Evolutionary conservation across 148 eudicot species (phyloP), one percentile per base, ranked within the genome.

Genomic region (Polygonum maritimum): DNA sequence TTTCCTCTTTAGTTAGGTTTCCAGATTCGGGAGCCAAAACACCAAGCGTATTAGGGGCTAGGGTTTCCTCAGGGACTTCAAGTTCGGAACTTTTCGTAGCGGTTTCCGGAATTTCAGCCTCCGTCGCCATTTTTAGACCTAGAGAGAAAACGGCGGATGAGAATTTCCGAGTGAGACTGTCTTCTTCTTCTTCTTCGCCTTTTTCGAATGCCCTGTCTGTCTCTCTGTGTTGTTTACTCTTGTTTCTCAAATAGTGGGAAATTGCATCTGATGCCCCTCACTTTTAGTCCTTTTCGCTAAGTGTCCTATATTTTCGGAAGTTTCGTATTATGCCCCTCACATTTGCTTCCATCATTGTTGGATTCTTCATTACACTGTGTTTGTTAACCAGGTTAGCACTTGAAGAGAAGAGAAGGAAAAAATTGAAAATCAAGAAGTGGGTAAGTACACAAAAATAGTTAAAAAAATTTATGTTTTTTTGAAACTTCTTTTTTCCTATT

Each of bases 71-170:
- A 78, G 76, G 76, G 75, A 45, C 70, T 75, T 81, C 78, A 5
- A 22, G 55, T 3, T 52, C 70, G 44, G 35, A 33, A 18, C 19
- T 36, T 18, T 47, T 73, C 44, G 71, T 65, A 65, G 19, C 69
- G 14, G 69, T 62, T 1, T 15, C 26, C 16, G 72, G 72, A 55
- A 18, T 60, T 40, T 58, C 39, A 33, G 77, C 60, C 70, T 55
- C 72, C 38, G 76, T 48, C 72, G 80, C 83, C 83, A 78, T 81
- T 41, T 48, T 1, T 70, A 47, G 48, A 70, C 22, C 2, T n/a
- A 36, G 48, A 19, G 21, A 70, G 48, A 70, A 19, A 11, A 12
- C 74, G 74, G 48, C 74, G 26, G 74, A 70, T 18, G 47, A 70
- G 2, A 44, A 70, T 1, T 70, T 4, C 45, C 73, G 73, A 14